Evolutionary conservation across 768 basidiomycete species (phyloP), one percentile per base, ranked within the genome.

Genomic region (Rhodotorula toruloides): DNA sequence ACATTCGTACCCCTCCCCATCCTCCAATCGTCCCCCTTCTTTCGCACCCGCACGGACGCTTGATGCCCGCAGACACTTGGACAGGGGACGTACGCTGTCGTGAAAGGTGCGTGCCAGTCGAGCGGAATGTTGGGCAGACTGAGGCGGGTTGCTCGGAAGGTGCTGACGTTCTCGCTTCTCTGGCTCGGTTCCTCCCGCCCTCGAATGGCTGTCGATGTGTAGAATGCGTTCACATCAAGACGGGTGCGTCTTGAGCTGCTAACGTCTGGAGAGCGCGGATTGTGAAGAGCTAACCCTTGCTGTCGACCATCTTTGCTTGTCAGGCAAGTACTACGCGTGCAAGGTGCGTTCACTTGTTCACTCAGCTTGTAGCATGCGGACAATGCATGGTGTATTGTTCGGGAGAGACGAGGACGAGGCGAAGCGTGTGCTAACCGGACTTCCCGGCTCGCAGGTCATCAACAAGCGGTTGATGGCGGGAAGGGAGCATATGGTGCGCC

Each of bases 391-490:
- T n/a, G n/a, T n/a, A n/a, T n/a, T n/a, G 19, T 25, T 13, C 12
- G 17, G 12, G 17, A 5, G 27, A 5, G 59, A 13, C 49, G 31
- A 22, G 27, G 36, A 37, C 4, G 16, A 14, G 36, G 10, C 25
- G 53, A 8, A 16, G 1, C n/a, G 19, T 22, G 6, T 2, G 11
- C 42, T 21, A 39, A 42, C 48, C 31, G 3, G 12, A 3, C 37
- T 44, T 29, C 21, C 25, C 11, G 12, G 11, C 27, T 4, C 19
- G 8, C 60, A 71, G 70, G 96, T 98, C 75, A 92, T 97, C 80
- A 97, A 94, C 85, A 98, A 98, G 83, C 91, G 93, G 76, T 85
- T 96, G 64, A 96, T 96, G 92, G 89, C 94, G 77, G 94, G 94
- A 9, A 83, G 94, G 70, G 94, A 98, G 79, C 86, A 93, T 77